Base-by-base conservation (phyloP, 1,139 yeast species). In the Suhomyces panamericanus region DNA sequence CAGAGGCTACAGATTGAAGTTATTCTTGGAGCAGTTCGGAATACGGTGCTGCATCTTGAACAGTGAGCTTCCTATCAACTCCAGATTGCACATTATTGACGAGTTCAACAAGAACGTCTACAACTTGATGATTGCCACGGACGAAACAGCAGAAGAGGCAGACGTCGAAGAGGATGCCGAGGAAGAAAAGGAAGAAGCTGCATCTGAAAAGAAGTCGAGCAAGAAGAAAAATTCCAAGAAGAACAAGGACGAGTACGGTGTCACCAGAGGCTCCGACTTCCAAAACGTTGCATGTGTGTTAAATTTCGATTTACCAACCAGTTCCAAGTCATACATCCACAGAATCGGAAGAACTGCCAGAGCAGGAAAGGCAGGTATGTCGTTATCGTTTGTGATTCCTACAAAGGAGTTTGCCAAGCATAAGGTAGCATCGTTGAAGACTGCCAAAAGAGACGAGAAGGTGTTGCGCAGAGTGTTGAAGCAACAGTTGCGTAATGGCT, bases 291-390 rank as follows among this genome's bases (percentile, higher is more conserved):
- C 98, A 14, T 93, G 98, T 70, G 99, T 95, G 4, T 73, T 95
- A 52, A 95, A 95, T 67, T 95, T 95, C 63, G 99, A 95, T 64
- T 73, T 95, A 54, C 99, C 99, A 35, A 79, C 89, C 3, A 83
- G 96, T 6, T 85, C 98, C 5, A 86, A 86, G 60, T 82, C 96
- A 6, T 95, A 95, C 62, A 84, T 90, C 35, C 99, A 95, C 66
- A 81, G 99, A 62, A 80, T 95, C 39, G 99, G 99, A 42, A 83
- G 99, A 73, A 93, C 99, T 2, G 99, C 99, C 4, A 83, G 99
- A 66, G 99, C 96, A 6, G 96, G 96, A 41, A 89, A 89, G 63
- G 77, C 95, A 1, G 99, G 99, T 48, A 91, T 90, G 81, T 87
- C 98, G 0, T 77, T 95, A 49, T 90, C 98, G 26, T 93, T 93